These are phyloP conservation scores for Candida tibetensis DNA, from an alignment of 805 yeast genomes.

Conservation along the genomic window DNA sequence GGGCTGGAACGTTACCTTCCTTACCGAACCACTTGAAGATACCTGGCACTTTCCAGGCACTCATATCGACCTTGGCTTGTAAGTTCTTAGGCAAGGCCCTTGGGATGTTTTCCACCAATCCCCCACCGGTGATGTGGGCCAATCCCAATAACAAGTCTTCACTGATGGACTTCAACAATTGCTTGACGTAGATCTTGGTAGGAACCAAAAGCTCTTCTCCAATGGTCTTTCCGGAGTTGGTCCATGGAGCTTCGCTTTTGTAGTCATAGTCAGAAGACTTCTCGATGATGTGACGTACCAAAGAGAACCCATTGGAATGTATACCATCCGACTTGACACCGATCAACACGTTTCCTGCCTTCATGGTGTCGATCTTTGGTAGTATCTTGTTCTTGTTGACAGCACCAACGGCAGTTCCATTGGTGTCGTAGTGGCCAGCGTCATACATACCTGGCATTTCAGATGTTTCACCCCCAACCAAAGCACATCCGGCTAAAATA, in stretches of 20 bases:
- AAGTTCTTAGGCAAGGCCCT: constrained; percentile 82
- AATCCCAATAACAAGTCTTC: constrained; percentile 74
- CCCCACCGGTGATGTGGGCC: constrained; percentile 99
- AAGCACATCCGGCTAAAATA: constrained; percentile 90
- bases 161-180: constrained; percentile 70
- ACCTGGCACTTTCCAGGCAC: constrained; percentile 78
- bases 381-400: constrained; percentile 71
- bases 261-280: constrained; percentile 62
- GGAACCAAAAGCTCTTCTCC: constrained; percentile 89
- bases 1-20: constrained; percentile 84
- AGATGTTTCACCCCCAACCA: constrained; percentile 98
- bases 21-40: constrained; percentile 93
- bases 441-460: constrained; percentile 99
- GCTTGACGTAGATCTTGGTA: constrained; percentile 92
- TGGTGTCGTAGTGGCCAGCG: constrained; percentile 94
- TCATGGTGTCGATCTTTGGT: constrained; percentile 69
- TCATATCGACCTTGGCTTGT: constrained; percentile 77
- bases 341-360: constrained; percentile 73
- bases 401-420: constrained; percentile 98
- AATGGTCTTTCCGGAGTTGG: constrained; percentile 56
- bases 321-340: constrained; percentile 91
- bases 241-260: constrained; percentile 83
- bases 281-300: constrained; percentile 89
- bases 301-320: constrained; percentile 95
- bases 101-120: constrained; percentile 93